Evolutionary conservation across 345 rosid species (phyloP).

Genomic region (Garcia nutans): DNA sequence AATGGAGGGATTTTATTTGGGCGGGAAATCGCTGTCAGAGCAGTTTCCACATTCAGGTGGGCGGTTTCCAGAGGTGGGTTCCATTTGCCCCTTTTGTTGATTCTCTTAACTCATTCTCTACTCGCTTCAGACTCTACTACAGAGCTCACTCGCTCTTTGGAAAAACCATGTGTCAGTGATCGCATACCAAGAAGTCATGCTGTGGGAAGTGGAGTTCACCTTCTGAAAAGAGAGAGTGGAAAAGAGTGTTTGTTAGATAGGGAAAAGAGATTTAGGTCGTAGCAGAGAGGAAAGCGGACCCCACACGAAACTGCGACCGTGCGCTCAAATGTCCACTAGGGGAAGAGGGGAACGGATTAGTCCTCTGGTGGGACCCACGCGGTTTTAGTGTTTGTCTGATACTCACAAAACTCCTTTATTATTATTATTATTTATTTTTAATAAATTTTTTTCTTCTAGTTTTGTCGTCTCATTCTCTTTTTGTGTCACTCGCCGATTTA

Average conservation of each 20-base stretch:
- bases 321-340: conserved; percentile 51
- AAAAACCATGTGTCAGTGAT: neutral
- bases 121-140: no score
- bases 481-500: no score
- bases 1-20: conserved; percentile 12
- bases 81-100: neutral
- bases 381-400: conserved; percentile 41
- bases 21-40: conserved; percentile 42
- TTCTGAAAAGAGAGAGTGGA: fast-evolving
- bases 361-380: conserved; percentile 44
- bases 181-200: neutral
- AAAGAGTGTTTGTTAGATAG: neutral
- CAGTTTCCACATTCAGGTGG: conserved; percentile 36
- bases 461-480: no score
- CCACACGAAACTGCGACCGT: conserved; percentile 27
- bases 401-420: neutral
- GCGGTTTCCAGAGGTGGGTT: conserved; percentile 19
- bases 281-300: conserved; percentile 5
- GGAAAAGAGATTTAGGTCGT: neutral
- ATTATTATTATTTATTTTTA: no score
- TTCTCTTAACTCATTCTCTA: neutral
- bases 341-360: conserved; percentile 24
- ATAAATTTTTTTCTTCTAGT: no score
- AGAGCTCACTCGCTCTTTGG: neutral
- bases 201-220: neutral